A percentile compares a stretch with the other conserved stretches of the same genome.
Conservation (phyloP, 129 eudicot genomes). For the Escallonia rubra region DNA sequence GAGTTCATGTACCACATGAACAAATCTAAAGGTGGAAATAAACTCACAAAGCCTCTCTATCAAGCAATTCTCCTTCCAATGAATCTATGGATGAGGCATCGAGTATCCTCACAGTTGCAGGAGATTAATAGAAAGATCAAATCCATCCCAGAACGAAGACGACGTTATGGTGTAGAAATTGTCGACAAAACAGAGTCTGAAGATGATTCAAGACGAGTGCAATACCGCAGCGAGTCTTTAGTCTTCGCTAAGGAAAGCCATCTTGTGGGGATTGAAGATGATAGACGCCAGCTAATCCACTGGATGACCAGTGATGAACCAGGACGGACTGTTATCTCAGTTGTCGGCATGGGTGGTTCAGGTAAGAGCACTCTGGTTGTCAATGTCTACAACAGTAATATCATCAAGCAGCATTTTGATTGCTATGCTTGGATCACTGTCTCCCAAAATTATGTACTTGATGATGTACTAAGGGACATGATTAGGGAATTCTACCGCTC, state of each 20-base stretch:
- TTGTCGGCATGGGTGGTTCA: conserved; percentile 24
- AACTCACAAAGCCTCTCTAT: neutral
- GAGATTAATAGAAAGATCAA: neutral
- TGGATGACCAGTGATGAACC: conserved; percentile 3
- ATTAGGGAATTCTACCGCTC: neutral
- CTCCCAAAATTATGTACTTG: conserved; percentile 6
- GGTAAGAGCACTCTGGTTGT: conserved; percentile 25
- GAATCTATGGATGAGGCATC: neutral
- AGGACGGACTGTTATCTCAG: neutral
- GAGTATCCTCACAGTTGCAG: neutral
- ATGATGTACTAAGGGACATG: neutral
- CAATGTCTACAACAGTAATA: neutral
- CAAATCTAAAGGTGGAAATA: too few relatives aligned
- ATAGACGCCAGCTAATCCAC: neutral
- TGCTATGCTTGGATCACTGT: conserved; percentile 17
- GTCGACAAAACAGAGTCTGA: neutral
- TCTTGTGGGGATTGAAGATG: conserved; percentile 1
- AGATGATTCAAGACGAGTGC: neutral
- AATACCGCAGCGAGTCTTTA: neutral
- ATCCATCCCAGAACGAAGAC: neutral
- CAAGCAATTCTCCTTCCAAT: neutral
- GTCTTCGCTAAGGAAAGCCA: neutral
- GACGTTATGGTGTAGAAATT: neutral
- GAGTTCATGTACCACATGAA: conserved; percentile 4
- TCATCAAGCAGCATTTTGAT: neutral